phyloP scores from a whole-genome alignment of 805 yeast species.

The Candida ficus region DNA sequence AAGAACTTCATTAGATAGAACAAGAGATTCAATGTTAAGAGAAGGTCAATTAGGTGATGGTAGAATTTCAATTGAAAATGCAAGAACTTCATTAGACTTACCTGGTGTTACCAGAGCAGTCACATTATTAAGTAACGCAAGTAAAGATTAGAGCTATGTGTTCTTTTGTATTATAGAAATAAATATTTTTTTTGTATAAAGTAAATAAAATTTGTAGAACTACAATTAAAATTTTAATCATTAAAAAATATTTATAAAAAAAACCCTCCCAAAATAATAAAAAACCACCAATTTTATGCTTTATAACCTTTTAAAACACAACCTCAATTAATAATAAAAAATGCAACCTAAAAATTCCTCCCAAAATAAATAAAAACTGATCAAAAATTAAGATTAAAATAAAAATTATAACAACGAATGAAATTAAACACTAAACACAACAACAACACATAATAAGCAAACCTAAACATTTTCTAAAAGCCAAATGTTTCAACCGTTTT shows the following conservation, averaged over 20 bases:
- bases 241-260: too few relatives aligned
- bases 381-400: too few relatives aligned
- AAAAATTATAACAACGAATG: not conserved
- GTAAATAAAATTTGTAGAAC: too few relatives aligned
- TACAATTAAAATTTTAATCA: too few relatives aligned
- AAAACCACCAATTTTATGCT: too few relatives aligned
- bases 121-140: conserved; percentile 23
- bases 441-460: not conserved
- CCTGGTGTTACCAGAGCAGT: conserved; percentile 38
- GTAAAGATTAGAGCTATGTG: not conserved
- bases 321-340: too few relatives aligned
- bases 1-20: conserved; percentile 34
- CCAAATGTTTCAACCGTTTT: conserved; percentile 30
- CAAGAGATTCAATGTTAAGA: conserved; percentile 32
- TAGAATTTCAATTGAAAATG: conserved; percentile 34
- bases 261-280: too few relatives aligned
- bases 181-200: not conserved
- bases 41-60: conserved; percentile 32
- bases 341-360: too few relatives aligned
- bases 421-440: not conserved
- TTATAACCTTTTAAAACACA: too few relatives aligned
- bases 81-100: conserved; percentile 35
- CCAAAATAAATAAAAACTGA: too few relatives aligned
- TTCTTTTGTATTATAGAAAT: not conserved
- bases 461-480: not conserved